Conservation (phyloP, 108 stramenopile genomes). For the Nannochloropsis salina region DNA sequence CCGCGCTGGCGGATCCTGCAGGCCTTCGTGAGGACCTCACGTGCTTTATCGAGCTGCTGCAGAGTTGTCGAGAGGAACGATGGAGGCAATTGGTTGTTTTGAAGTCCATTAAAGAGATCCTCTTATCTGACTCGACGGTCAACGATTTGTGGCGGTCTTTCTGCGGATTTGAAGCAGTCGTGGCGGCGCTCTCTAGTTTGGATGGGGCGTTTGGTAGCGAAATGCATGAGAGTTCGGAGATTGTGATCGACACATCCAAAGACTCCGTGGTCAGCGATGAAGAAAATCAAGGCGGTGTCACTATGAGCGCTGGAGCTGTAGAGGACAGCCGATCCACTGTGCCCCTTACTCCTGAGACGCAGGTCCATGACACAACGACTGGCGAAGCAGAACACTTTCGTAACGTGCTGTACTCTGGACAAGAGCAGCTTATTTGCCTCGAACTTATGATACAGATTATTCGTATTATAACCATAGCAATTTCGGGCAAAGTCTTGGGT, state of each 20-base stretch:
- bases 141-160: conserved; percentile 41
- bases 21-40: conserved; percentile 36
- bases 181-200: conserved; percentile 42
- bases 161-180: conserved; percentile 40
- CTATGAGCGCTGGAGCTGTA: neutral
- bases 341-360: neutral
- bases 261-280: neutral
- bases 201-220: conserved; percentile 31
- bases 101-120: conserved; percentile 28
- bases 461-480: neutral
- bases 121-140: conserved; percentile 29
- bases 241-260: neutral
- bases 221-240: neutral
- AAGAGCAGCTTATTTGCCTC: neutral
- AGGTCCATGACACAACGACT: neutral
- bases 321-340: neutral
- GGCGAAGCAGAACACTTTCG: neutral
- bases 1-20: conserved; percentile 28
- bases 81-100: conserved; percentile 42
- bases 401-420: neutral
- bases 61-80: conserved; percentile 36
- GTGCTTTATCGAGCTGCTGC: conserved; percentile 44
- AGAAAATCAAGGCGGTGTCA: neutral
- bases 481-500: neutral
- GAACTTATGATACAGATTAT: conserved; percentile 11